Percentiles rank a stretch among this genome's conserved stretches.
phyloP scores from a whole-genome alignment of 108 stramenopile species.

The Fragilariopsis cylindrus region DNA sequence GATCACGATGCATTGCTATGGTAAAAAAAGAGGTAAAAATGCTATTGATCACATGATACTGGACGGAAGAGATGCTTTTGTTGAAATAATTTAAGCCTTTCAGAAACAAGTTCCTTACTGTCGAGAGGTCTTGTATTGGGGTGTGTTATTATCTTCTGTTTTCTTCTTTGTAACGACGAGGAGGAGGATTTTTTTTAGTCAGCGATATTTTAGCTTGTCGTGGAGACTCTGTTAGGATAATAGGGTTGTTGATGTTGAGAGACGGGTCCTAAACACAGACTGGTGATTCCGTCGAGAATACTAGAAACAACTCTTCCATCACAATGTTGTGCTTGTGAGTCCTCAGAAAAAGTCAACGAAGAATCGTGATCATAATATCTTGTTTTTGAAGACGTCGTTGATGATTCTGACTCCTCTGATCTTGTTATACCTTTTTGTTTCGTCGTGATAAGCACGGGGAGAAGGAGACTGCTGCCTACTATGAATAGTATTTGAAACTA shows the following conservation, averaged over 20 bases:
- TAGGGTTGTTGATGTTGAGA: neutral
- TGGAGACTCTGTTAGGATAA: neutral
- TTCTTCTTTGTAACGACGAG: neutral
- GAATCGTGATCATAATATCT: neutral
- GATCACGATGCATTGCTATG: too few species aligned
- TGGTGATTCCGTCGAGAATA: constrained; percentile 14
- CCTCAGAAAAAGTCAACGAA: neutral
- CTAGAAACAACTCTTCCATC: constrained; percentile 7
- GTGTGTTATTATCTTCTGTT: constrained; percentile 15
- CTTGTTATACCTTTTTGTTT: neutral
- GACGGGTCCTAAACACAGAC: constrained; percentile 2
- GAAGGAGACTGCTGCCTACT: too few species aligned
- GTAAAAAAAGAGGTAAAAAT: too few species aligned
- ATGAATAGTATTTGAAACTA: neutral
- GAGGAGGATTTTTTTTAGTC: neutral
- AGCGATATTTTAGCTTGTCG: neutral
- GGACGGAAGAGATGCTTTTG: constrained; percentile 30
- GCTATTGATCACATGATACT: constrained; percentile 9
- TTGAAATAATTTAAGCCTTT: constrained; percentile 20
- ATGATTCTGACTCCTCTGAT: neutral
- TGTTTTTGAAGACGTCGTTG: neutral
- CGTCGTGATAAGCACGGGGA: neutral
- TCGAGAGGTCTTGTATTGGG: constrained; percentile 16
- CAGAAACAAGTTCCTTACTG: constrained; percentile 17
- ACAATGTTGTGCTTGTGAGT: neutral